A percentile compares a stretch with the other conserved stretches of the same genome.
Evolutionary conservation across 73 alveolate genomes (phyloP).

Genomic region (Paramecium sonneborni): DNA sequence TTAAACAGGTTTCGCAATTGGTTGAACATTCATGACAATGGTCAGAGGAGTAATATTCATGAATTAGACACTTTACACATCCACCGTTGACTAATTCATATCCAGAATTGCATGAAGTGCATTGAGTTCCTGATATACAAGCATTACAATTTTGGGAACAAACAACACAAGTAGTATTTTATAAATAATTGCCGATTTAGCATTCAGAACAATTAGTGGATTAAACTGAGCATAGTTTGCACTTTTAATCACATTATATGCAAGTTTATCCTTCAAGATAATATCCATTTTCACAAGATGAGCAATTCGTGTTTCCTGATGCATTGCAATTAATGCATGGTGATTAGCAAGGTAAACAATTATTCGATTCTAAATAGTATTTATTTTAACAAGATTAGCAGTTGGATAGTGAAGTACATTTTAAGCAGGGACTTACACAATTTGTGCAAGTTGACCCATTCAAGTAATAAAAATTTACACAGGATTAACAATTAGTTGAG

Average conservation of each 20-base stretch:
- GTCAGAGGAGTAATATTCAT: neutral
- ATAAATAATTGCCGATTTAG: neutral
- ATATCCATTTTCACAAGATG: neutral
- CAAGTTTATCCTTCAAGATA: neutral
- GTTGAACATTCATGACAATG: neutral
- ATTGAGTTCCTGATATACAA: neutral
- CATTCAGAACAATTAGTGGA: neutral
- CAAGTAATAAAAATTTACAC: constrained; percentile 35
- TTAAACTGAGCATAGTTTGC: neutral
- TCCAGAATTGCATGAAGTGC: neutral
- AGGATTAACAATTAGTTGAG: neutral
- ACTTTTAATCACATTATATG: neutral
- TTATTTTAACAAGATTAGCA: neutral
- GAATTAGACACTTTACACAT: neutral
- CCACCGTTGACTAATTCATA: neutral
- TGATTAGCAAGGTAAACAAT: neutral
- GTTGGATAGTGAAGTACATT: neutral
- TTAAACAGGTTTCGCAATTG: neutral
- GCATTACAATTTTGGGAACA: neutral
- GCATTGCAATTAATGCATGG: neutral
- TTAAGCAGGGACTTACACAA: constrained; percentile 39
- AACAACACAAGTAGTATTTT: neutral
- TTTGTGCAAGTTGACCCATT: neutral
- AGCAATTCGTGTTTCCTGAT: neutral
- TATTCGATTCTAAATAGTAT: neutral